Evolutionary conservation across 164 flowering plant species (phyloP).

Genomic region (Vitis riparia): DNA sequence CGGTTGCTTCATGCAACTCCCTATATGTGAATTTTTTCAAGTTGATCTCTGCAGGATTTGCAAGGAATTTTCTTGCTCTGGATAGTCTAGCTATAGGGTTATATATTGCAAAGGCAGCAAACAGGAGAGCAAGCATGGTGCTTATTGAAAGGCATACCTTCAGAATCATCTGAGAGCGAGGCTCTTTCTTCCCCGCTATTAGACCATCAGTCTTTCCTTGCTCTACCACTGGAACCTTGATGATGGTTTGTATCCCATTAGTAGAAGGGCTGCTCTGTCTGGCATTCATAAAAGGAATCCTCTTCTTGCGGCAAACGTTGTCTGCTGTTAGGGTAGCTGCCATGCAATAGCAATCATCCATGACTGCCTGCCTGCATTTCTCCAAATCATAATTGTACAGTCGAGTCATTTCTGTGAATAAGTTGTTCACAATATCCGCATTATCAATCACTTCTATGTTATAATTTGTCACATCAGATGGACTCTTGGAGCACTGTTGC

Average conservation of each 20-base stretch:
- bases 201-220: background rate
- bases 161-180: background rate
- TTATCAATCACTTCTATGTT: background rate
- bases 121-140: slow-evolving; percentile 7
- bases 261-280: slow-evolving; percentile 10
- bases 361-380: slow-evolving; percentile 3
- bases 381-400: background rate
- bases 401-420: slow-evolving; percentile 4
- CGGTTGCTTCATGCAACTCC: slow-evolving; percentile 32
- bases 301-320: slow-evolving; percentile 15
- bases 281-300: slow-evolving; percentile 22
- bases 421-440: slow-evolving; percentile 11
- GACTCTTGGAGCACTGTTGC: slow-evolving; percentile 5
- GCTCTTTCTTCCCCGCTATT: background rate
- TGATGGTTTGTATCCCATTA: slow-evolving; percentile 5
- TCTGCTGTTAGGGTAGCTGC: slow-evolving; percentile 6
- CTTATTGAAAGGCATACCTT: slow-evolving; percentile 1
- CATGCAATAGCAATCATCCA: slow-evolving; percentile 12
- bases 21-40: slow-evolving; percentile 21
- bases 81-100: slow-evolving; percentile 9
- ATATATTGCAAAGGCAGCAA: slow-evolving; percentile 9
- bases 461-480: slow-evolving; percentile 1
- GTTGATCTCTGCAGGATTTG: slow-evolving; percentile 7
- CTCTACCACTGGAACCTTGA: slow-evolving; percentile 14
- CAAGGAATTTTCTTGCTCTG: background rate